A percentile compares a stretch with the other conserved stretches of the same genome.
phyloP scores from a whole-genome alignment of 1,284 basidiomycete genomes.

The Polyporus tsugae region DNA sequence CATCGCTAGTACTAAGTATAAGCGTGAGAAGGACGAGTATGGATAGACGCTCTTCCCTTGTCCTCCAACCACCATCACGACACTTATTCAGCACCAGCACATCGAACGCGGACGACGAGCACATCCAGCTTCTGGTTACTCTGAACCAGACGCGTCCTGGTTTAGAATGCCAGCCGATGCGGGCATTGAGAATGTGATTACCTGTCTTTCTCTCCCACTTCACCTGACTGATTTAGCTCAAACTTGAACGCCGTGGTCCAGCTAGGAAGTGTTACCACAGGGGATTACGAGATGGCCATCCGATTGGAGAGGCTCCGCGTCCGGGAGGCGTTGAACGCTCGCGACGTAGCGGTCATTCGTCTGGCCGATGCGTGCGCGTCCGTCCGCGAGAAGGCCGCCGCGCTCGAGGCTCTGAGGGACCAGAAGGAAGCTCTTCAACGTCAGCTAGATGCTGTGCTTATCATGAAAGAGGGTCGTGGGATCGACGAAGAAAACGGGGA shows the following conservation, averaged over 20 bases:
- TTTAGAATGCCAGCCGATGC: not conserved
- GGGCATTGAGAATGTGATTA: not conserved
- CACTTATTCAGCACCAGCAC: not conserved
- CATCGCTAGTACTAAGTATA: not conserved
- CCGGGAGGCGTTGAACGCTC: slow-evolving; percentile 65
- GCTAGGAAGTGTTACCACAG: not conserved
- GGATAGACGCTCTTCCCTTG: not conserved
- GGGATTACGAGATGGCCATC: slow-evolving; percentile 39
- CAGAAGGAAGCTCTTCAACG: slow-evolving; percentile 45
- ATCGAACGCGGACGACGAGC: not conserved
- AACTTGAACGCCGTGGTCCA: not conserved
- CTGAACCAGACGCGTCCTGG: too few relatives aligned
- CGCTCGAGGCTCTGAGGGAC: slow-evolving; percentile 58
- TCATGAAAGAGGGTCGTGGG: not conserved
- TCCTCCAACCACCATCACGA: not conserved
- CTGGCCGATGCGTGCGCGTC: slow-evolving; percentile 68
- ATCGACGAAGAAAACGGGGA: slow-evolving; percentile 14
- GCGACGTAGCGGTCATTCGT: slow-evolving; percentile 68
- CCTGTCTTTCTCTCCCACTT: not conserved
- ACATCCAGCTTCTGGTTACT: not conserved
- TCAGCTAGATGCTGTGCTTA: slow-evolving; percentile 28
- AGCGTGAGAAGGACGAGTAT: not conserved
- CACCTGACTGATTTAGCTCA: not conserved
- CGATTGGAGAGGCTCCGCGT: slow-evolving; percentile 64
- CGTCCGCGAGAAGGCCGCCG: slow-evolving; percentile 63